Base-by-base conservation (phyloP, 176 grass and related monocot species). In the Rhynchospora tenuis region DNA sequence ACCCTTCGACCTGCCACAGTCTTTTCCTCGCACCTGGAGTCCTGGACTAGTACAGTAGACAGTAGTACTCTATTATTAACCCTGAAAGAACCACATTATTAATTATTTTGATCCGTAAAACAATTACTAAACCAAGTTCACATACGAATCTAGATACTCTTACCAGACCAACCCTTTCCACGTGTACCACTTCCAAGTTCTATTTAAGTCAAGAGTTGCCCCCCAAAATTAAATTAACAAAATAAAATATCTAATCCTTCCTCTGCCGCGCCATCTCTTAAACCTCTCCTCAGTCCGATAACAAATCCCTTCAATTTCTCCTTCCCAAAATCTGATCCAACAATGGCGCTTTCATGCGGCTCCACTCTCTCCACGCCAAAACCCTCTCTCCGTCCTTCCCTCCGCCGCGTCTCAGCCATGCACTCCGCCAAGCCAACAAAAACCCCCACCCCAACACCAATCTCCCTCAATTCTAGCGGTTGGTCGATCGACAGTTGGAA, bases 401-500 rank as follows among this genome's bases (percentile, higher is more conserved):
- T 79, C 83, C 45, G 83, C 43, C 86, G 81, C 38, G 63, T 78
- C 74, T 80, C 22, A 74, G 94, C 94, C 7, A 88, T 97, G 65
- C 89, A 92, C 50, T 81, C 89, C 66, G 88, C 81, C 85, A 84
- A 89, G 42, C 52, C 89, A 43, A 58, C 89, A 64, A 63, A 83
- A 56, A 86, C 51, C 29, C 69, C 83, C 5, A 68, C 78, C 58
- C 47, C 67, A 29, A 59, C 78, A 46, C 47, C 67, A 29, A 14
- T 42, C 46, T 23, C 77, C 33, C 4, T 16, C 31, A 77, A 45
- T 56, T 77, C 91, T 57, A 87, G 86, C 65, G 64, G 69, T 69
- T 97, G 94, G 94, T 57, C 86, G 66, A 72, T 90, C 74, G 88
- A 89, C 29, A 97, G 91, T 87, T 97, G 94, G 94, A 82, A 82